Evolutionary conservation across 1,139 yeast genomes (phyloP), one percentile per base, ranked within the genome.

Genomic region (Eremothecium gossypii): DNA sequence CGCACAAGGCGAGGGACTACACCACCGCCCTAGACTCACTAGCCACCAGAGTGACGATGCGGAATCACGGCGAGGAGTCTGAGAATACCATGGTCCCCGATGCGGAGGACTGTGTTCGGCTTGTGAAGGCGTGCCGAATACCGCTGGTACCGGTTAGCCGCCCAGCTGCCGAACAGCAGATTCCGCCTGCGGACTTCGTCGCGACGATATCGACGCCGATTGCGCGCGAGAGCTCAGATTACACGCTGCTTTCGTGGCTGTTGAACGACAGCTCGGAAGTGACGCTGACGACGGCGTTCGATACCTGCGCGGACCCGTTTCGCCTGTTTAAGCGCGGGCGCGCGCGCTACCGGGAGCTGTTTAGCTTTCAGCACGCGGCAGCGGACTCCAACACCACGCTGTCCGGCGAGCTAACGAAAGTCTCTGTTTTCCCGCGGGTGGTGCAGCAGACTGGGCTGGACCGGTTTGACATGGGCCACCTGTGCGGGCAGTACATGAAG

Each of bases 131-230:
- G 14, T 34, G 27, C n/a, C n/a, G 14, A 29, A 34, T 34, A 9
- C 37, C 37, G 29, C 37, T 34, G 29, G 29, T 34, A 8, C n/a
- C 37, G 20, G 14, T 34, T 34, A 34, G 37, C 37, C 37, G 37
- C 37, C 37, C 37, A 34, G 26, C 12, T 7, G 9, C 12, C 7
- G 36, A 28, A 8, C 13, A 27, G 12, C 27, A 13, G 7, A 31
- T 46, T 12, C 49, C 49, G 26, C 49, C 49, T 8, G 27, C 14
- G 23, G 33, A 20, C 8, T 46, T 46, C 29, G 23, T 36, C 5
- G 23, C 20, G 12, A 41, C 44, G 10, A 33, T 46, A 10, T 31
- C 26, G 27, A 44, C 38, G 23, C 34, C 17, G 7, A 14, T 39
- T 10, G 33, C 43, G 10, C 32, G 40, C 13, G 36, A 36, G 17